Base-by-base conservation (phyloP, 2,329 filamentous ascomycete species). In the Xylaria sp. region DNA sequence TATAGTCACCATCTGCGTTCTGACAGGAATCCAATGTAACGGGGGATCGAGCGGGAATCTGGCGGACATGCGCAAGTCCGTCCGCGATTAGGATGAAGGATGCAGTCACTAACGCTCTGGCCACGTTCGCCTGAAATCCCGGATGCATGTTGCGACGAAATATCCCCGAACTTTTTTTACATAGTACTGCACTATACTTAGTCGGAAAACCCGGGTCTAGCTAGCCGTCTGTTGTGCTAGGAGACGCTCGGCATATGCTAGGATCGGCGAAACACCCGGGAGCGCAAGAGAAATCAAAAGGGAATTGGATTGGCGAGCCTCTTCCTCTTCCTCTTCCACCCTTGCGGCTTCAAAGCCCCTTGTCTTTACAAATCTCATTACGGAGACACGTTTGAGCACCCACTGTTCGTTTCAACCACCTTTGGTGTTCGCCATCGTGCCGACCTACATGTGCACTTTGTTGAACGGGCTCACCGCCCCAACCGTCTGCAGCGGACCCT, bases 261-360 rank as follows among this genome's bases (percentile, higher is more conserved):
- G 40, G 31, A 33, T 40, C 40, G 47, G 31, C 56, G 40, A 58
- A 59, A 59, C 48, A 47, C 19, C 27, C 33, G 54, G 56, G 33
- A 40, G 27, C 33, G n/a, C 5, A 25, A 38, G n/a, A n/a, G n/a
- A n/a, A 37, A n/a, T n/a, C 4, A 27, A 51, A 51, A 19, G 35
- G n/a, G 8, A 40, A 6, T 31, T 15, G 15, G 9, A 17, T 33
- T 38, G 21, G 21, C 21, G 19, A 11, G 29, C 27, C 15, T 25
- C 10, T 8, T 17, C 11, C 17, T 15, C 29, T 37, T 33, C 19
- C 38, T 40, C 44, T 31, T 37, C 27, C 31, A 29, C 35, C 13
- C 13, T 17, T 43, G 21, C 15, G 15, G 13, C 21, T 17, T 56
- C 35, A 38, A 17, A 44, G 7, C 37, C 46, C 54, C 54, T 43